Percentiles rank a stretch among this genome's conserved stretches.
Evolutionary conservation across 176 grass and related monocot species (phyloP).

Genomic region (Cocos nucifera): DNA sequence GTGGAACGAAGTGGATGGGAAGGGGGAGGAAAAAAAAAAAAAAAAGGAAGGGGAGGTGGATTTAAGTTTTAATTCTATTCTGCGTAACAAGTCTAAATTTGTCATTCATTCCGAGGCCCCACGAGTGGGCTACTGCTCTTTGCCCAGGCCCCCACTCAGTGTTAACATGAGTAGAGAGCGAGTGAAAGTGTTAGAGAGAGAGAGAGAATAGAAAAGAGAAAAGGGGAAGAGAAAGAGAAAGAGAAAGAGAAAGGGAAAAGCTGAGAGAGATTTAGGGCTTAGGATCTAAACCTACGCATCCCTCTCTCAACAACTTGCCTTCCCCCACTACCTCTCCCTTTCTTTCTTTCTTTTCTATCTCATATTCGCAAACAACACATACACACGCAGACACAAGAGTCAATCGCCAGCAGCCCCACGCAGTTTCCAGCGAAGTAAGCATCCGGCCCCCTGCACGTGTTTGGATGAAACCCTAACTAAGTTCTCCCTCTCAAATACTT

Average conservation of each 20-base stretch:
- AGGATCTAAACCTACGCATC: not conserved
- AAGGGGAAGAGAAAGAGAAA: not conserved
- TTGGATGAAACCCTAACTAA: not conserved
- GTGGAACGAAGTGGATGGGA: too few species aligned
- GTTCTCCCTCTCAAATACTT: conserved; percentile 2
- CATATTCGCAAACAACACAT: not conserved
- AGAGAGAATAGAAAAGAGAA: conserved; percentile 2
- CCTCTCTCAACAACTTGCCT: not conserved
- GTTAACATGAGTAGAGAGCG: conserved; percentile 3
- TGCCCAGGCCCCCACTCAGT: conserved; percentile 12
- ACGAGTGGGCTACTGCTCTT: conserved; percentile 42
- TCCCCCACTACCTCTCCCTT: not conserved
- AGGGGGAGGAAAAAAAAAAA: too few species aligned
- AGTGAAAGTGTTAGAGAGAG: conserved; percentile 1
- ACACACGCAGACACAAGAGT: conserved; percentile 6
- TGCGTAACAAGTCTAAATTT: not conserved
- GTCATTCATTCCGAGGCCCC: conserved; percentile 53
- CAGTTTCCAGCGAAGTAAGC: conserved; percentile 14
- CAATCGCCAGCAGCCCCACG: conserved; percentile 15
- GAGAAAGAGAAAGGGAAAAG: not conserved
- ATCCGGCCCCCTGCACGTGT: conserved; percentile 19
- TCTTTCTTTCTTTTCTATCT: conserved; percentile 3
- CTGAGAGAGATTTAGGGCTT: conserved; percentile 6
- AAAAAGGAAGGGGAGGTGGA: not conserved
- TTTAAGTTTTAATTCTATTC: not conserved